These are phyloP conservation scores for Avena atlantica DNA, from an alignment of 176 grass and related monocot species.

Conservation along the genomic window DNA sequence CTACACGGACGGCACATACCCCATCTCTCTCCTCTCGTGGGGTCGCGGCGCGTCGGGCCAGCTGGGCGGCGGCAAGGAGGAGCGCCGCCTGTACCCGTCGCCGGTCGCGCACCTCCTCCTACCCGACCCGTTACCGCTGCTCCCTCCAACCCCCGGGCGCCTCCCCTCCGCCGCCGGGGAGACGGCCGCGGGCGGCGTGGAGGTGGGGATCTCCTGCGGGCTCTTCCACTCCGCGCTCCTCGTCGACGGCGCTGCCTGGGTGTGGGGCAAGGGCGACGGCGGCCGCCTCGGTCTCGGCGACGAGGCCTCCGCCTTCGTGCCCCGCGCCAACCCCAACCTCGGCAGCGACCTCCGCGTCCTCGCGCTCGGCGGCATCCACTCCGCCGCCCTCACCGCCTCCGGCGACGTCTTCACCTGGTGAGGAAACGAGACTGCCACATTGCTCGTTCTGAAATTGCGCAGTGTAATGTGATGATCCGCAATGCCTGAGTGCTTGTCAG, in stretches of 20 bases:
- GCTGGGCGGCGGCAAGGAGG: constrained; percentile 88
- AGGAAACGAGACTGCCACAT: constrained; percentile 46
- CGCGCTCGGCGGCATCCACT: constrained; percentile 87
- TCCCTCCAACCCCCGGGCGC: constrained; percentile 63
- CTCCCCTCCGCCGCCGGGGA: constrained; percentile 4
- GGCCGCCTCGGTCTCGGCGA: constrained; percentile 81
- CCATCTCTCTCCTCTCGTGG: constrained; percentile 80
- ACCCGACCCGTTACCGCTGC: constrained; percentile 40
- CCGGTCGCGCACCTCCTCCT: constrained; percentile 72
- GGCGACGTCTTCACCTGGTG: constrained; percentile 92
- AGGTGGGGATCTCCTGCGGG: constrained; percentile 90
- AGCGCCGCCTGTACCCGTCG: constrained; percentile 82
- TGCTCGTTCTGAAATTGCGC: not conserved
- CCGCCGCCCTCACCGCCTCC: constrained; percentile 67
- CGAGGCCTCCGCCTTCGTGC: constrained; percentile 69
- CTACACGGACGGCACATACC: constrained; percentile 31
- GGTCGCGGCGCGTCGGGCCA: constrained; percentile 87
- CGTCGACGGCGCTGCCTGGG: constrained; percentile 72
- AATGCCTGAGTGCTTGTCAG: too few relatives aligned
- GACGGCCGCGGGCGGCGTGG: constrained; percentile 25
- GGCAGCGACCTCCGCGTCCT: constrained; percentile 50
- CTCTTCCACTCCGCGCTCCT: constrained; percentile 83
- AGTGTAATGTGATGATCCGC: too few relatives aligned
- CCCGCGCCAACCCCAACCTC: constrained; percentile 77
- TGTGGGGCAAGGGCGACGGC: constrained; percentile 96